Evolutionary conservation across 768 basidiomycete genomes (phyloP).

Genomic region (Mycena albidolilacea): DNA sequence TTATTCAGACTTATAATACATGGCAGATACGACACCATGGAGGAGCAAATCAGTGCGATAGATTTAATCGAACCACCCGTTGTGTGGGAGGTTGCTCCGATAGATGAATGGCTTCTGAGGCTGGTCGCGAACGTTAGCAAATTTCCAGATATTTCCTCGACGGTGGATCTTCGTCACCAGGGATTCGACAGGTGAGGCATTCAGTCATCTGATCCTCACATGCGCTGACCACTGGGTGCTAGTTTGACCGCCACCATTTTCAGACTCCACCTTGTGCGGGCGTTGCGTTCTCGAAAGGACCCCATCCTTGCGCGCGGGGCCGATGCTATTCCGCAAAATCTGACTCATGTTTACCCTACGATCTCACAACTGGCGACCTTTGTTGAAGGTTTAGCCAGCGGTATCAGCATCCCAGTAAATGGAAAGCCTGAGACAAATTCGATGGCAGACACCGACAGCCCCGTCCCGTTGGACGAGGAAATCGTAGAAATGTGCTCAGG

Average conservation of each 20-base stretch:
- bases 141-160: constrained; percentile 14
- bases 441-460: too few relatives aligned
- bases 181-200: constrained; percentile 40
- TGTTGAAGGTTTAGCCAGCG: constrained; percentile 1
- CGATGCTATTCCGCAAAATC: neutral
- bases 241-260: constrained; percentile 50
- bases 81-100: constrained; percentile 41
- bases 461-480: neutral
- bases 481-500: constrained; percentile 10
- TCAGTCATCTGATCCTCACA: neutral
- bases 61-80: constrained; percentile 44
- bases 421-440: too few relatives aligned
- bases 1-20: neutral
- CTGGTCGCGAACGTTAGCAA: constrained; percentile 40
- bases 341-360: neutral
- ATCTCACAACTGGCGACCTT: constrained; percentile 11
- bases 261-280: constrained; percentile 19
- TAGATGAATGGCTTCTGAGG: constrained; percentile 45
- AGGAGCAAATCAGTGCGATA: constrained; percentile 38
- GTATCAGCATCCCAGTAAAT: too few relatives aligned
- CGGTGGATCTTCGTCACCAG: constrained; percentile 22
- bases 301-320: neutral
- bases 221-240: neutral
- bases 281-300: neutral
- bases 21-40: constrained; percentile 48